These are phyloP conservation scores for Perilla frutescens DNA, from an alignment of 257 asterid genomes.

Conservation along the genomic window DNA sequence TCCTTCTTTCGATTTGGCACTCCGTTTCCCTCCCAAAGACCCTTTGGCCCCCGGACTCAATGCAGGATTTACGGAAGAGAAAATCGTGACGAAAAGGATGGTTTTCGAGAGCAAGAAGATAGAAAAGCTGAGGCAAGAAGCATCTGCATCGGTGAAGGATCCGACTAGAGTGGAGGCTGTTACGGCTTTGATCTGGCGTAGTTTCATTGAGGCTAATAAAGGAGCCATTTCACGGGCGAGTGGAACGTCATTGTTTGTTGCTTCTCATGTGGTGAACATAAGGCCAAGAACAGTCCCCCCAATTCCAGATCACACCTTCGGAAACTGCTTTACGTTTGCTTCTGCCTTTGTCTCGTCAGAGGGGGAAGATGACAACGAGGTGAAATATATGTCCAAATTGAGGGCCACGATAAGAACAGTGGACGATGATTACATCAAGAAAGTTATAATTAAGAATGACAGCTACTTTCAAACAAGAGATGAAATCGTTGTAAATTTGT, in stretches of 20 bases:
- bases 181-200: not conserved
- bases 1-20: constrained; percentile 3
- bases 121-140: not conserved
- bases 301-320: not conserved
- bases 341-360: not conserved
- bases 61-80: not conserved
- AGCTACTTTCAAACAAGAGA: not conserved
- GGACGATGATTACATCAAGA: not conserved
- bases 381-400: not conserved
- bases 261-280: not conserved
- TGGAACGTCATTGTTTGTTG: not conserved
- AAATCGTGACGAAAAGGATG: not conserved
- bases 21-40: not conserved
- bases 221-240: not conserved
- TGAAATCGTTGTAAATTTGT: too few relatives aligned
- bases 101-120: constrained; percentile 5
- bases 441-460: not conserved
- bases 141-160: not conserved
- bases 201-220: not conserved
- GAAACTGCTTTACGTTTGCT: not conserved
- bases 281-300: constrained; percentile 3
- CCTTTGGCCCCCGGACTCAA: not conserved
- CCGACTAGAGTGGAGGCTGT: constrained; percentile 16
- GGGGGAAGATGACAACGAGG: not conserved
- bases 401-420: not conserved